Base-by-base conservation (phyloP, 345 rosid genomes). In the Linum lewisii region DNA sequence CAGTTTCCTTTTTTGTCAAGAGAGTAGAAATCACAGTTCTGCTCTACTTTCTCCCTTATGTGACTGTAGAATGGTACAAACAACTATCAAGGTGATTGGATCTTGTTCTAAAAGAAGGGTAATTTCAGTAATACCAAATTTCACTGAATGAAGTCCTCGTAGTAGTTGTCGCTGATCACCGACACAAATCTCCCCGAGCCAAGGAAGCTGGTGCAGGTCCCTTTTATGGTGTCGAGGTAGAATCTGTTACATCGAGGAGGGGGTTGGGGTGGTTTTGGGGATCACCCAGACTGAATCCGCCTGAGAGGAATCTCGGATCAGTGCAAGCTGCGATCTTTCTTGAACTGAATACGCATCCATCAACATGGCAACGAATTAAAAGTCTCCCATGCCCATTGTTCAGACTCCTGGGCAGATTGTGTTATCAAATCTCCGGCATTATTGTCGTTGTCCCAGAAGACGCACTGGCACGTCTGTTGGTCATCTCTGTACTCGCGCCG, bases 171-270 rank as follows among this genome's bases (percentile, higher is more conserved):
- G 52, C 97, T 93, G 61, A 93, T 93, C 64, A 89, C 95, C 13
- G 99, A 87, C 67, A 87, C 99, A 55, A 93, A 93, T 68, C 97
- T 86, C 81, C n/a, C 86, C 97, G 6, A 93, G 99, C 99, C 99
- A 93, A 50, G 99, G 99, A 59, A 93, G 94, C 69, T 93, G 97
- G 70, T 77, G 95, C 63, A 93, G 85, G 79, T 93, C 99, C n/a
- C n/a, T 74, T 93, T 89, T 78, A 89, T 86, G 18, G 89, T 86
- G 72, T 93, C 99, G 51, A 79, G 83, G 56, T 93, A 89, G 99
- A 87, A 63, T 86, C 93, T 67, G 84, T n/a, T 79, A 79, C 94
- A 85, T 60, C 78, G 90, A 47, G 96, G 97, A 0, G 96, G 96
- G 5, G 98, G 82, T 72, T 93, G 99, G 66, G 82, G 79, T 9